These are phyloP conservation scores for Zancudomyces culisetae DNA, from an alignment of 371 early-diverging fungal genomes.

Conservation along the genomic window DNA sequence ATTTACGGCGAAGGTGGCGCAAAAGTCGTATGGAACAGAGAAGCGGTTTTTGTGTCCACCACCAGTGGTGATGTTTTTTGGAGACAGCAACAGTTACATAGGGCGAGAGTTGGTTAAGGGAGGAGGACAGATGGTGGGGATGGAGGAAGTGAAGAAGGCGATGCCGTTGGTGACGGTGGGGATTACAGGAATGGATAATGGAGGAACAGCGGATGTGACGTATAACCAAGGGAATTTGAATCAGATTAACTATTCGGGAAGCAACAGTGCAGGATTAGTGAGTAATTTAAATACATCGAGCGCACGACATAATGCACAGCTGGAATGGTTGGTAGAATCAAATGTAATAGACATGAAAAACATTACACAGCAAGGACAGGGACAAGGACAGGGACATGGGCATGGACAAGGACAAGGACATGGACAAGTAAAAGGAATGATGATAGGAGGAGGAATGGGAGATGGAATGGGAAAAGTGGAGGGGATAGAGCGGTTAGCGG, in stretches of 20 bases:
- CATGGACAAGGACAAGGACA: neutral
- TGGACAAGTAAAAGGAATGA: neutral
- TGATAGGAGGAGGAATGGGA: neutral
- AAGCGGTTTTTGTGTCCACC: slow-evolving; percentile 71
- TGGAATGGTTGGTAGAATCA: slow-evolving; percentile 4
- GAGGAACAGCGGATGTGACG: neutral
- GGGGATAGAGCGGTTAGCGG: slow-evolving; percentile 19
- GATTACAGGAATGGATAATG: slow-evolving; percentile 1
- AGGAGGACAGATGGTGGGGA: neutral
- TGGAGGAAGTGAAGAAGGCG: neutral
- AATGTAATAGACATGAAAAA: no score
- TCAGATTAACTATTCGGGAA: neutral
- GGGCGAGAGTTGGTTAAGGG: neutral
- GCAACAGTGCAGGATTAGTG: neutral
- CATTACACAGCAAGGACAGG: neutral
- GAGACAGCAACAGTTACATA: slow-evolving; percentile 20
- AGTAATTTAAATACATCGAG: slow-evolving; percentile 1
- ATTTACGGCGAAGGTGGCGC: slow-evolving; percentile 59
- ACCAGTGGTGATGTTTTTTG: slow-evolving; percentile 53
- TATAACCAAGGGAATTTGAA: neutral
- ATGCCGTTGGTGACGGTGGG: slow-evolving; percentile 1
- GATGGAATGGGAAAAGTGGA: slow-evolving; percentile 9
- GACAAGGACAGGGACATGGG: neutral
- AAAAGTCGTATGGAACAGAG: slow-evolving; percentile 70
- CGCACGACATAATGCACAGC: slow-evolving; percentile 2